phyloP scores from a whole-genome alignment of 2,329 filamentous ascomycete genomes.

The Simplicillium sp. region DNA sequence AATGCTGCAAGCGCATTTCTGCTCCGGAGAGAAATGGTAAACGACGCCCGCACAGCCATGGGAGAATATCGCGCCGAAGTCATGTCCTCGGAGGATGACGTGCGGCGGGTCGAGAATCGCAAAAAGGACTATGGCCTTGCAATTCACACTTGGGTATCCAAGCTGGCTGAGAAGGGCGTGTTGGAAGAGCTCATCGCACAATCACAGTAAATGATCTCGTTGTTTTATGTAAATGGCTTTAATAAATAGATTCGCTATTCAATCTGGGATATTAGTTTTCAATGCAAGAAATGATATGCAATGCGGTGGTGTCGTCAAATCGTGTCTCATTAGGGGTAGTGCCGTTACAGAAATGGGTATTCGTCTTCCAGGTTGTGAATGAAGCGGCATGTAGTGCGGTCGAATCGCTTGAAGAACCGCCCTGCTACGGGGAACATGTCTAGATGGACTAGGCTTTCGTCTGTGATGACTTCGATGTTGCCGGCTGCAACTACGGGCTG shows the following conservation, averaged over 20 bases:
- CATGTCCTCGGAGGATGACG: slow-evolving; percentile 33
- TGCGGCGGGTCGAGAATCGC: slow-evolving; percentile 41
- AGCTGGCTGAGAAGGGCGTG: slow-evolving; percentile 56
- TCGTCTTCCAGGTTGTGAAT: slow-evolving; percentile 73
- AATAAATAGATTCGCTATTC: neutral
- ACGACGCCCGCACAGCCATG: slow-evolving; percentile 31
- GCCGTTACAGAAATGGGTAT: slow-evolving; percentile 45
- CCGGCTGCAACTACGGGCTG: slow-evolving; percentile 48
- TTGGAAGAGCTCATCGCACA: slow-evolving; percentile 33
- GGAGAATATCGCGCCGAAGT: slow-evolving; percentile 39
- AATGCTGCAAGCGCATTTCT: slow-evolving; percentile 17
- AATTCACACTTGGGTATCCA: slow-evolving; percentile 59
- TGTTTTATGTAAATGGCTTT: neutral
- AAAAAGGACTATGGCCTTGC: slow-evolving; percentile 61
- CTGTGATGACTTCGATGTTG: slow-evolving; percentile 59
- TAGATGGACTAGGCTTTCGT: slow-evolving; percentile 36
- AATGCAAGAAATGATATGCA: too few species aligned
- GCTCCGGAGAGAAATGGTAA: slow-evolving; percentile 27
- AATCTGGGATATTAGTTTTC: too few species aligned
- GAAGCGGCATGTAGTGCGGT: slow-evolving; percentile 56
- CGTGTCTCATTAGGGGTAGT: neutral
- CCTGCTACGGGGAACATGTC: slow-evolving; percentile 63
- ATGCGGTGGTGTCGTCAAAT: too few species aligned
- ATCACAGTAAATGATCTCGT: slow-evolving; percentile 7
- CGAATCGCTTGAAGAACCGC: slow-evolving; percentile 82